Base-by-base conservation (phyloP, 2,329 filamentous ascomycete genomes). In the Dryadomyces quercus-mongolicae region DNA sequence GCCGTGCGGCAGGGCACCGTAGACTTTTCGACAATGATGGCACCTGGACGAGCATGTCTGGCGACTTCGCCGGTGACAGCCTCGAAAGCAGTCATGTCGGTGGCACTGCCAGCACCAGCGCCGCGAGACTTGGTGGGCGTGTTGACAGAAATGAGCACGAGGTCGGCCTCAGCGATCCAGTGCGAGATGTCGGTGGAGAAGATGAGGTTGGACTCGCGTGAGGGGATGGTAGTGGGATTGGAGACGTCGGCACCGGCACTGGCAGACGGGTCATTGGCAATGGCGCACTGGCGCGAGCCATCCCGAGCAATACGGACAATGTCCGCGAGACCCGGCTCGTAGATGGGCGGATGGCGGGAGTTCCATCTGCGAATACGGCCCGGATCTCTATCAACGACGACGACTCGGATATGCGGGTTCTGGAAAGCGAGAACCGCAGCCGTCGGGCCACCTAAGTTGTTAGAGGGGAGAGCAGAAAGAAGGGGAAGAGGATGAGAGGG, bases 1-100 rank as follows among this genome's bases (percentile, higher is more conserved):
- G 85, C 84, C 5, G 86, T 90, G 57, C 83, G 74, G 65, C 84
- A 88, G 2, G 87, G 87, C 25, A 91, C 87, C 0, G 87, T 92
- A 54, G 81, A 86, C 71, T 91, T 92, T 71, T 91, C 86, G 20
- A 91, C 86, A 51, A 92, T 80, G 54, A 91, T 86, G 54, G 84
- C 80, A 49, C 82, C 83, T 18, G 76, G 71, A 34, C 76, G 80
- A 3, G 86, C 84, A 57, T 83, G 73, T 59, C 78, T 72, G 10
- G 85, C 86, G 38, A 91, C 82, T 54, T 80, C 79, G 51, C 77
- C 74, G 1, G 81, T 81, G 6, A 85, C 86, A 18, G 80, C 80
- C 65, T 91, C 86, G 25, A 91, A 78, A 12, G 81, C 80, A 1
- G 80, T 80, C 71, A 91, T 80, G 61, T 91, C 85, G 16, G 85